A percentile compares a stretch with the other conserved stretches of the same genome.
These are phyloP conservation scores for Podaxis sp. DNA, from an alignment of 768 basidiomycete genomes.

Conservation along the genomic window DNA sequence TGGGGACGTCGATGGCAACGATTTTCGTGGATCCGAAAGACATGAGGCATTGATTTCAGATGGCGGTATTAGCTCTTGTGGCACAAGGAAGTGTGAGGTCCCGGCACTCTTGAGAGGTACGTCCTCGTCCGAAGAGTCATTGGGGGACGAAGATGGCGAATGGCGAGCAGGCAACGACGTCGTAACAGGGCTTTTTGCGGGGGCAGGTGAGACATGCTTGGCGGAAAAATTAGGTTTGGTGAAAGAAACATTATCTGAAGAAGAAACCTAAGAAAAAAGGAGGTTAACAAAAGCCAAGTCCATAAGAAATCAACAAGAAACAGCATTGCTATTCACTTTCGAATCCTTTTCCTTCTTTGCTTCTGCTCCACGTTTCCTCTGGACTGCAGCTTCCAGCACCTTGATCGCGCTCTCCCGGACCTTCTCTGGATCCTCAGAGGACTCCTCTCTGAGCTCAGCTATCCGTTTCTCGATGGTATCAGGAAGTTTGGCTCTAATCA, in stretches of 20 bases:
- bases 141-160: neutral
- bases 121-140: neutral
- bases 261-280: neutral
- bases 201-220: neutral
- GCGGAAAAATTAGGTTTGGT: constrained; percentile 8
- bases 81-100: neutral
- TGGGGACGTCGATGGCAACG: neutral
- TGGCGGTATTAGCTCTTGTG: neutral
- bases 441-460: constrained; percentile 36
- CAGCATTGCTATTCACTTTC: neutral
- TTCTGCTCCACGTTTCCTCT: constrained; percentile 19
- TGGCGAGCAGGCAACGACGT: constrained; percentile 4
- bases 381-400: constrained; percentile 38
- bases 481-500: constrained; percentile 40
- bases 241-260: neutral
- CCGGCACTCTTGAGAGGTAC: constrained; percentile 3
- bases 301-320: neutral
- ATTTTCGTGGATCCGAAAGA: neutral
- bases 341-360: neutral
- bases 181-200: neutral
- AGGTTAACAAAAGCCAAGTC: neutral
- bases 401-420: constrained; percentile 33
- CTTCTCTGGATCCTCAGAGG: constrained; percentile 22
- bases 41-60: neutral
- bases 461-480: constrained; percentile 46